phyloP scores from a whole-genome alignment of 371 early-diverging fungal species.

The Mucor sp. region DNA sequence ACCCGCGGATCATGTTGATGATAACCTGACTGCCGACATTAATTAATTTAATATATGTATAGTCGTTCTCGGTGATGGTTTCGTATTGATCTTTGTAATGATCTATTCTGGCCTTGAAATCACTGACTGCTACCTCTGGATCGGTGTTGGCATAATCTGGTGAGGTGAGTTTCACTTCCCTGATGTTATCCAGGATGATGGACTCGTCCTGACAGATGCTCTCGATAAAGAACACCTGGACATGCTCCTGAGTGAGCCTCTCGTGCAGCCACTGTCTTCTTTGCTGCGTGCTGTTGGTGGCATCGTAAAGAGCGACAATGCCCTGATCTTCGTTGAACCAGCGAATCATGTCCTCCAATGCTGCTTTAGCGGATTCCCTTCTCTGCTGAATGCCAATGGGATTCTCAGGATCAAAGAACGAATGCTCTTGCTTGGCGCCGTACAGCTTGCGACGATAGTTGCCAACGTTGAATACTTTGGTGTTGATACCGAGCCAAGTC shows the following conservation, averaged over 20 bases:
- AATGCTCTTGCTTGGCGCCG: slow-evolving; percentile 80
- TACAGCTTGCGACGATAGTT: slow-evolving; percentile 86
- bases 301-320: slow-evolving; percentile 94
- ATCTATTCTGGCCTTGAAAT: slow-evolving; percentile 86
- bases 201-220: slow-evolving; percentile 89
- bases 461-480: slow-evolving; percentile 93
- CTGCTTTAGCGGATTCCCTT: slow-evolving; percentile 79
- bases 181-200: slow-evolving; percentile 85
- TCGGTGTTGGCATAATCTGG: slow-evolving; percentile 89
- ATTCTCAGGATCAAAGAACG: slow-evolving; percentile 92
- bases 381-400: slow-evolving; percentile 71
- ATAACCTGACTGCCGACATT: slow-evolving; percentile 90
- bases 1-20: slow-evolving; percentile 88
- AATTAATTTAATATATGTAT: slow-evolving; percentile 89
- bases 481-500: slow-evolving; percentile 92
- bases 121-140: slow-evolving; percentile 80
- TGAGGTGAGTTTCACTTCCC: slow-evolving; percentile 88
- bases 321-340: slow-evolving; percentile 86
- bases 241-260: slow-evolving; percentile 60
- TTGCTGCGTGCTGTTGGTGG: slow-evolving; percentile 91
- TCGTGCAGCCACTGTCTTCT: slow-evolving; percentile 76
- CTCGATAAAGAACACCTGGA: slow-evolving; percentile 95
- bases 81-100: slow-evolving; percentile 92
- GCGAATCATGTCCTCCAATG: slow-evolving; percentile 85
- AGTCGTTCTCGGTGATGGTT: slow-evolving; percentile 72